These are phyloP conservation scores for Taphrina flavorubra DNA, from an alignment of 1,139 yeast species.

Conservation along the genomic window DNA sequence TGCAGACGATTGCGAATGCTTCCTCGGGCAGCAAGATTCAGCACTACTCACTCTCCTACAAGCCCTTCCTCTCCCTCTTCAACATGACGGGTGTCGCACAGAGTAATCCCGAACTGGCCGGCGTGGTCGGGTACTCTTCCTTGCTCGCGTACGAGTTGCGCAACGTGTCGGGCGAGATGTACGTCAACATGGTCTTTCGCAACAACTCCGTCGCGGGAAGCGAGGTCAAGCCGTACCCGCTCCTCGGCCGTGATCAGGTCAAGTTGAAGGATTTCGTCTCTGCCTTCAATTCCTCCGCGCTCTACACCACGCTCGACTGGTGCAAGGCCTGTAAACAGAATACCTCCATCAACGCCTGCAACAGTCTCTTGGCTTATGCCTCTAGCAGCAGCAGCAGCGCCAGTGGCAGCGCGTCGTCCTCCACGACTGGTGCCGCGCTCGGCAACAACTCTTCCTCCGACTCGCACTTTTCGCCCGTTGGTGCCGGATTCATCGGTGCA, in stretches of 20 bases:
- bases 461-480: slow-evolving; percentile 30
- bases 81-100: slow-evolving; percentile 40
- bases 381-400: not conserved
- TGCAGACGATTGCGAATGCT: slow-evolving; percentile 32
- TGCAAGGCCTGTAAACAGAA: slow-evolving; percentile 36
- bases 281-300: slow-evolving; percentile 31
- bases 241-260: slow-evolving; percentile 34
- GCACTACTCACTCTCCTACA: slow-evolving; percentile 39
- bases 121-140: slow-evolving; percentile 31
- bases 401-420: not conserved
- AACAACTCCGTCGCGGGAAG: slow-evolving; percentile 29
- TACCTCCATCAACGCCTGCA: slow-evolving; percentile 25
- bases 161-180: slow-evolving; percentile 16
- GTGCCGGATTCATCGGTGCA: slow-evolving; percentile 41
- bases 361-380: slow-evolving; percentile 30
- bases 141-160: slow-evolving; percentile 35
- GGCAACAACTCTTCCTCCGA: not conserved
- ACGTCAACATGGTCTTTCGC: slow-evolving; percentile 35
- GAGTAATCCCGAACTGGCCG: slow-evolving; percentile 17
- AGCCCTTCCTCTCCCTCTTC: slow-evolving; percentile 38
- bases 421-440: slow-evolving; percentile 2
- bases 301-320: slow-evolving; percentile 33
- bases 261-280: slow-evolving; percentile 17
- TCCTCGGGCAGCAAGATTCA: slow-evolving; percentile 28
- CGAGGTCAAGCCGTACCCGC: slow-evolving; percentile 1